These are phyloP conservation scores for Paxillus involutus DNA, from an alignment of 768 basidiomycete species.

Conservation along the genomic window DNA sequence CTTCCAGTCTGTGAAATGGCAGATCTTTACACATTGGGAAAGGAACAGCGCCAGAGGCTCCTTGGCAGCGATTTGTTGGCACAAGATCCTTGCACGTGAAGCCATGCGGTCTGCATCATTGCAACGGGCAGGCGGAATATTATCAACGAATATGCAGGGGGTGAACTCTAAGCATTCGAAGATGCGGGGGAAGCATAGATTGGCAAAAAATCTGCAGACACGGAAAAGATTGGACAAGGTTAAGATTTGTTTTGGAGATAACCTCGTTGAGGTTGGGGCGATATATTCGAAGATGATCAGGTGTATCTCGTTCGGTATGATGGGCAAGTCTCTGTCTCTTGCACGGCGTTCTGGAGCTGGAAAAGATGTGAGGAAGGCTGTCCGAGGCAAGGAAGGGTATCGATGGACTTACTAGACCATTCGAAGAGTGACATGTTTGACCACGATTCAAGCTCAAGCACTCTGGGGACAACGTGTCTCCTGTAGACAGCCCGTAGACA, in stretches of 20 bases:
- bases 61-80: conserved; percentile 24
- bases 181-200: conserved; percentile 37
- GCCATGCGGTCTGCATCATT: background rate
- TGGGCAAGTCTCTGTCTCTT: conserved; percentile 13
- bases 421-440: conserved; percentile 6
- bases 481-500: no score
- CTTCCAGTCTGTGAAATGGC: conserved; percentile 6
- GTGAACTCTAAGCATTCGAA: conserved; percentile 23
- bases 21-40: conserved; percentile 28
- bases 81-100: conserved; percentile 17
- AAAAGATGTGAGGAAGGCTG: background rate
- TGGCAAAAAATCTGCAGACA: conserved; percentile 45
- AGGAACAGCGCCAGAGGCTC: conserved; percentile 30
- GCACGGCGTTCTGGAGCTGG: conserved; percentile 28
- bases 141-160: no score
- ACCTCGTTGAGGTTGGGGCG: conserved; percentile 14
- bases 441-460: no score
- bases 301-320: conserved; percentile 47
- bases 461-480: no score
- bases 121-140: no score
- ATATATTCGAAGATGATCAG: conserved; percentile 39
- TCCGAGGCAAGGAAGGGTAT: background rate
- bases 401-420: conserved; percentile 3
- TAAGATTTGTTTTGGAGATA: conserved; percentile 6
- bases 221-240: conserved; percentile 31